phyloP scores from a whole-genome alignment of 805 yeast species.

The Monosporozyma yasuniensis region DNA sequence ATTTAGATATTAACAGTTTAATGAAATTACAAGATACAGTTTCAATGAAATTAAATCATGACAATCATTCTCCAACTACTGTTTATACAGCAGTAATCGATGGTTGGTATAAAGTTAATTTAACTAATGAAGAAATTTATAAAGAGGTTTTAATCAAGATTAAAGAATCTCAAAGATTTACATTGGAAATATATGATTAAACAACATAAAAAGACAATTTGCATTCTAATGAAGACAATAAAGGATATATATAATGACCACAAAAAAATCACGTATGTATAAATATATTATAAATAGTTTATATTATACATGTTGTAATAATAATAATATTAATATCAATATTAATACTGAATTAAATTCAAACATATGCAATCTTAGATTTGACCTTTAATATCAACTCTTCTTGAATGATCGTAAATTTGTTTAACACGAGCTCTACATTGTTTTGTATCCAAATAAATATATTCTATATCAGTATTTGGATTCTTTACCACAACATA shows the following conservation, averaged over 20 bases:
- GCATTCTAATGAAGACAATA: too few species aligned
- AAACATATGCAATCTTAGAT: conserved; percentile 1
- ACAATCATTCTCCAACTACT: not conserved
- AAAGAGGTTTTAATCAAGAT: conserved; percentile 9
- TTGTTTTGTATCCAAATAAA: conserved; percentile 28
- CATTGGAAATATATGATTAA: conserved; percentile 6
- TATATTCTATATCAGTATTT: conserved; percentile 23
- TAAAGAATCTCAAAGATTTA: conserved; percentile 7
- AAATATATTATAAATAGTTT: not conserved
- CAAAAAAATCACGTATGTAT: not conserved
- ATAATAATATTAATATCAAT: not conserved
- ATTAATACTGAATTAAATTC: too few species aligned
- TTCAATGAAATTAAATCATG: not conserved
- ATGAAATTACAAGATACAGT: conserved; percentile 7
- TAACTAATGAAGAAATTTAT: conserved; percentile 11
- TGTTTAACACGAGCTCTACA: conserved; percentile 32
- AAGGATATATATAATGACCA: not conserved
- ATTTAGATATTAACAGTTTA: conserved; percentile 9
- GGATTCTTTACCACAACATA: conserved; percentile 26
- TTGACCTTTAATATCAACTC: conserved; percentile 88
- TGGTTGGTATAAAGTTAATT: conserved; percentile 16
- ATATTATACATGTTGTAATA: not conserved
- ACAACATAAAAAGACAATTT: not conserved
- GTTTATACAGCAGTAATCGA: conserved; percentile 9
- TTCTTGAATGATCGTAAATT: conserved; percentile 36